phyloP scores from a whole-genome alignment of 2,329 filamentous ascomycete genomes.

The Alternaria dauci region DNA sequence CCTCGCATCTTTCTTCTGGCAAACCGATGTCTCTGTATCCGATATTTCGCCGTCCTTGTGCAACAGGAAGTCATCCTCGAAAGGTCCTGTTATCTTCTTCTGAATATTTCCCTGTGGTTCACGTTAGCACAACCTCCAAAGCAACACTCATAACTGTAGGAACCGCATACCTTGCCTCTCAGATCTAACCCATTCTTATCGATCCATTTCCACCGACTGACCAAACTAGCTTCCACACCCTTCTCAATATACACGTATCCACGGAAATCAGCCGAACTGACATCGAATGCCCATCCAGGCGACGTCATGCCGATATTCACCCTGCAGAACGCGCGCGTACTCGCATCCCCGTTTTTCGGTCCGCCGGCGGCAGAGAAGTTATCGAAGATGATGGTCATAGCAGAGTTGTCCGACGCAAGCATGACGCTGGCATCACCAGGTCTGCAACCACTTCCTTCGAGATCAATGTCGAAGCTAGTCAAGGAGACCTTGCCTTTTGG shows the following conservation, averaged over 20 bases:
- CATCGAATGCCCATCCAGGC: conserved; percentile 39
- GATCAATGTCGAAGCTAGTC: conserved; percentile 29
- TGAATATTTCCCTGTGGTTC: conserved; percentile 31
- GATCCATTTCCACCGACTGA: conserved; percentile 42
- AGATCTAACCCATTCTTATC: conserved; percentile 32
- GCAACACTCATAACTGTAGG: neutral
- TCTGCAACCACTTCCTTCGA: conserved; percentile 35
- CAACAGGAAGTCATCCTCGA: conserved; percentile 32
- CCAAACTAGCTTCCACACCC: conserved; percentile 30
- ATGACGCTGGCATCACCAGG: conserved; percentile 30
- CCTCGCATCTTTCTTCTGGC: conserved; percentile 34
- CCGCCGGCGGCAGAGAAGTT: conserved; percentile 38
- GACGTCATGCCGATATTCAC: conserved; percentile 33
- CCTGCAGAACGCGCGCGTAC: conserved; percentile 36
- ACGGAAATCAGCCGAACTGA: conserved; percentile 34
- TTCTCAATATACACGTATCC: conserved; percentile 32
- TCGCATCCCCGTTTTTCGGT: conserved; percentile 25
- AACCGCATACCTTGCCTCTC: conserved; percentile 34
- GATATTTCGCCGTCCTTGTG: conserved; percentile 38
- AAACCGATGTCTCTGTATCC: conserved; percentile 28
- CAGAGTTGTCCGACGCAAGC: conserved; percentile 33
- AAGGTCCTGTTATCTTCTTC: conserved; percentile 34
- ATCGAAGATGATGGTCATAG: conserved; percentile 38
- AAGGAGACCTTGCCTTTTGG: conserved; percentile 25
- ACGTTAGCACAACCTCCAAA: neutral